Percentiles rank a stretch among this genome's conserved stretches.
These are phyloP conservation scores for Closterium sp. DNA, from an alignment of 139 green algal species.

Conservation along the genomic window DNA sequence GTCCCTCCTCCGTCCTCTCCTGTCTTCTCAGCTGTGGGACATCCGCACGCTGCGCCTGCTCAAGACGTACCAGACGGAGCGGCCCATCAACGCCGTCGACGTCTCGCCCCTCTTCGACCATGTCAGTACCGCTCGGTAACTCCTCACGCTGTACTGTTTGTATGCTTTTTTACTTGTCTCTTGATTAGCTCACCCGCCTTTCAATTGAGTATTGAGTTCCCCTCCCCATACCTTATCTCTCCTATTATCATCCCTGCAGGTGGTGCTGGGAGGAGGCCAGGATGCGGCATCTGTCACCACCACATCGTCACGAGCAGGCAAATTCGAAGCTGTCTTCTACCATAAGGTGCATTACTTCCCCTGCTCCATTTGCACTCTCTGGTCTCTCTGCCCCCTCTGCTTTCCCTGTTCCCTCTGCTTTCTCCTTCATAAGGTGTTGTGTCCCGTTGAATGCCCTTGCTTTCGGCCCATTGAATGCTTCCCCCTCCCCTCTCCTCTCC, in stretches of 20 bases:
- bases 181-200: no score
- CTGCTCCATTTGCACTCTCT: neutral
- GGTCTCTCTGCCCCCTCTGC: neutral
- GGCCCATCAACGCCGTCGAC: slow-evolving; percentile 83
- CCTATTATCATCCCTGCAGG: slow-evolving; percentile 53
- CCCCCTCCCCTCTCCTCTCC: no score
- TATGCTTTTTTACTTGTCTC: no score
- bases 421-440: neutral
- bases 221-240: no score
- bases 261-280: slow-evolving; percentile 89
- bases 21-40: slow-evolving; percentile 57
- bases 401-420: neutral
- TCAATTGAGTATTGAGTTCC: no score
- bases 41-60: slow-evolving; percentile 75
- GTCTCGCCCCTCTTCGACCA: slow-evolving; percentile 93
- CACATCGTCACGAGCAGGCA: slow-evolving; percentile 79
- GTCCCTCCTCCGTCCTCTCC: no score
- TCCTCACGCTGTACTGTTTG: no score
- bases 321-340: slow-evolving; percentile 95
- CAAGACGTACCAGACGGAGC: slow-evolving; percentile 88
- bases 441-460: no score
- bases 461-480: no score
- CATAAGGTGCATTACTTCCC: slow-evolving; percentile 77
- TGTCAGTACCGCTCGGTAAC: slow-evolving; percentile 54
- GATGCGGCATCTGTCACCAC: slow-evolving; percentile 88